phyloP scores from a whole-genome alignment of 169 alveolate species.

The Toxoplasma gondii region DNA sequence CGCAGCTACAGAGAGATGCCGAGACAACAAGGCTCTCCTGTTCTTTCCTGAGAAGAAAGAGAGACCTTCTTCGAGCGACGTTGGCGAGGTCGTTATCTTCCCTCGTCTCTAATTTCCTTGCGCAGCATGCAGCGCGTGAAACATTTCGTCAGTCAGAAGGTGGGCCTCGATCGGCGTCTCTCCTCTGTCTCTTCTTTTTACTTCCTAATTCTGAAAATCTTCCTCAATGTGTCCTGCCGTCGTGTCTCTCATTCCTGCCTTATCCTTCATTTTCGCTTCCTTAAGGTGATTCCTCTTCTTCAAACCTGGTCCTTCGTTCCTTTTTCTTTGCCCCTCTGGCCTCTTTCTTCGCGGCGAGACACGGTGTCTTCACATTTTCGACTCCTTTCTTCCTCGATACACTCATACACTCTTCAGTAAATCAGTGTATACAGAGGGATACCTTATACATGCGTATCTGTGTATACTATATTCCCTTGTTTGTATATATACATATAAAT shows the following conservation, averaged over 20 bases:
- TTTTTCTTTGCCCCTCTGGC: neutral
- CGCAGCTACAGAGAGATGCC: too few relatives aligned
- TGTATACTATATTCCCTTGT: too few relatives aligned
- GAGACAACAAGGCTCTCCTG: too few relatives aligned
- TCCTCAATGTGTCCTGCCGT: neutral
- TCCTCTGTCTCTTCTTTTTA: neutral
- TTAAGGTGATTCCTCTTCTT: neutral
- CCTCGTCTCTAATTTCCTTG: neutral
- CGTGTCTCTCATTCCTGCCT: neutral
- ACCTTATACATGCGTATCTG: too few relatives aligned
- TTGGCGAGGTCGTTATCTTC: too few relatives aligned
- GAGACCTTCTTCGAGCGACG: too few relatives aligned
- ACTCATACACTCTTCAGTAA: neutral
- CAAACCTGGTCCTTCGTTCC: neutral
- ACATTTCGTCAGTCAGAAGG: conserved; percentile 21
- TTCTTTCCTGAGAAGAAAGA: too few relatives aligned
- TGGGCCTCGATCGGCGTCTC: neutral
- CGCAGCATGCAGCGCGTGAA: conserved; percentile 2
- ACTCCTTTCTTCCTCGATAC: neutral
- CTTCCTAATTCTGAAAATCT: neutral
- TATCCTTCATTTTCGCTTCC: neutral
- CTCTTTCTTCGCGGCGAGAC: neutral
- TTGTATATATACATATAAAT: too few relatives aligned
- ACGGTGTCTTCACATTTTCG: neutral
- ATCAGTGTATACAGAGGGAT: too few relatives aligned